Base-by-base conservation (phyloP, 2,329 filamentous ascomycete species). In the Trichophyton verrucosum region DNA sequence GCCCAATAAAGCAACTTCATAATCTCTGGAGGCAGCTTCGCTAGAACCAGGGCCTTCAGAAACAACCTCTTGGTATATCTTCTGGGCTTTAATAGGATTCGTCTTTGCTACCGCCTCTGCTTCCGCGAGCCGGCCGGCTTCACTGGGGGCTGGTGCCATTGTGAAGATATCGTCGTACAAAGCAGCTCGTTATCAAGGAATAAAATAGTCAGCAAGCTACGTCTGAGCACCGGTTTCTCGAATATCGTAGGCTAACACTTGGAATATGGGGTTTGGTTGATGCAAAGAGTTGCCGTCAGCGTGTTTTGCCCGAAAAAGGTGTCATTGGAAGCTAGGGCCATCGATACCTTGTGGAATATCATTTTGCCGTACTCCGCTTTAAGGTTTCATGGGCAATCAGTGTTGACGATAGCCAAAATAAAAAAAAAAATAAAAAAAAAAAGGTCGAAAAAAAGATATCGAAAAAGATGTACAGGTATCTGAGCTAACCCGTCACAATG, bases 21-120 rank as follows among this genome's bases (percentile, higher is more conserved):
- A 99, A 75, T 96, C 90, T 75, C 88, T 86, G 66, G 92, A 85
- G 62, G 91, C 89, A 42, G 87, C 84, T 75, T 99, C 94, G 62
- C 85, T 94, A 63, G 87, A 85, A 59, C 89, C 88, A 22, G 91
- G 91, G 42, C 89, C 85, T 76, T 89, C 87, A 59, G 90, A 86
- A 66, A 96, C 84, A 72, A 97, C 88, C 61, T 94, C 87, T 76
- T 92, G 90, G 81, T 92, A 97, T 73, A 89, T 84, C 69, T 82
- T 80, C 78, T 95, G 91, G 65, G 92, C 90, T 80, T 94, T 89
- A 70, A 82, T 78, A 66, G 91, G 88, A 72, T 95, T 84, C 65
- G 86, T 82, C 79, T 89, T 91, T 67, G 84, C 83, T 71, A 92
- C 79, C 79, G 88, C 86, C 81, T 92, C 86, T 74, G 91, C 92